Conservation (phyloP, 2,329 filamentous ascomycete genomes). For the Tolypocladium ophioglossoides region DNA sequence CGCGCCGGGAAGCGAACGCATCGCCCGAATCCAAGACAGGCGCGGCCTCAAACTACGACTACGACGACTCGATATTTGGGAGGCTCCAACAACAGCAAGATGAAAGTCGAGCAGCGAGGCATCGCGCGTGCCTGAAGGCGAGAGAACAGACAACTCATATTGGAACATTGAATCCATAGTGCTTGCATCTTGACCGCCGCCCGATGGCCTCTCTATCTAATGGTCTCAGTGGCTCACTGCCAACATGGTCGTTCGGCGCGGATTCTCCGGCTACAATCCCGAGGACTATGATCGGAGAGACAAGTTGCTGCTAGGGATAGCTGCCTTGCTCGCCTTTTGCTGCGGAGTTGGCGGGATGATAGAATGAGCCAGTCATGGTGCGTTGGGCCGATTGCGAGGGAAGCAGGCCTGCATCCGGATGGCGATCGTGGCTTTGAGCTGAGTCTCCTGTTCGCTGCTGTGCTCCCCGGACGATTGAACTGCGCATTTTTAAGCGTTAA, state of each 20-base stretch:
- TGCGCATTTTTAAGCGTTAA: not conserved
- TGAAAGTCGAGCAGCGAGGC: not conserved
- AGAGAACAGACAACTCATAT: not conserved
- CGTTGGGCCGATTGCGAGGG: not conserved
- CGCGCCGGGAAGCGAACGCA: not conserved
- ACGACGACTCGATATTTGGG: not conserved
- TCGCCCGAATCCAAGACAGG: not conserved
- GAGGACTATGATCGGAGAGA: not conserved
- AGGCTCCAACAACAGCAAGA: not conserved
- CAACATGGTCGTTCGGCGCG: not conserved
- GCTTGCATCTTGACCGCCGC: not conserved
- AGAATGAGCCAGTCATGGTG: not conserved
- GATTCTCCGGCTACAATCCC: not conserved
- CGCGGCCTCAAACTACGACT: not conserved
- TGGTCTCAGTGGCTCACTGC: not conserved
- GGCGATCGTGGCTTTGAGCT: not conserved
- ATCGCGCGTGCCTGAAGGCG: not conserved
- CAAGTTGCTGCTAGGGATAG: not conserved
- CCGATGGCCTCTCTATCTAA: not conserved
- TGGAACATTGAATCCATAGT: not conserved
- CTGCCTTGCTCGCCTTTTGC: not conserved
- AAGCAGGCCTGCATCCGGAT: not conserved
- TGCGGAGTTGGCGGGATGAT: not conserved
- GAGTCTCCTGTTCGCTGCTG: not conserved
- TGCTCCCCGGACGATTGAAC: not conserved